A percentile compares a stretch with the other conserved stretches of the same genome.
Conservation (phyloP, 331 rosid genomes). For the Rhamnella rubrinervis region DNA sequence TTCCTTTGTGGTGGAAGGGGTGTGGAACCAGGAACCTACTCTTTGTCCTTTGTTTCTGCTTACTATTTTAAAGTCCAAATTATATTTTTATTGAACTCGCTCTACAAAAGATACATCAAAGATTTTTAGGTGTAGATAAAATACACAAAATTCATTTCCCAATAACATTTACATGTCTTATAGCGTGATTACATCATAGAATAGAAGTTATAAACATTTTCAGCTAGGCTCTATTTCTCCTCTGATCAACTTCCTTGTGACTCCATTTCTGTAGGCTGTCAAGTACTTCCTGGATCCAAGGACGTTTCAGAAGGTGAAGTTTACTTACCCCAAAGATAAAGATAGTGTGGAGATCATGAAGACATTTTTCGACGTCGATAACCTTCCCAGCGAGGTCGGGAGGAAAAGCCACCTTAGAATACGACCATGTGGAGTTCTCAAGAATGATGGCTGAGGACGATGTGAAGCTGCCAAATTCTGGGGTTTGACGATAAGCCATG, state of each 20-base stretch:
- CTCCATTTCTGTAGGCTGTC: conserved; percentile 49
- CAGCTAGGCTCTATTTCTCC: neutral
- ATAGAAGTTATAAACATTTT: neutral
- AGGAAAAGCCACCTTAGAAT: conserved; percentile 68
- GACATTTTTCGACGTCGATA: conserved; percentile 70
- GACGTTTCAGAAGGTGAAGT: conserved; percentile 78
- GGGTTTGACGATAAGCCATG: conserved; percentile 54
- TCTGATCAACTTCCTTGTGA: conserved; percentile 11
- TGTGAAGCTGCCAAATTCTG: conserved; percentile 72
- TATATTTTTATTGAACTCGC: too few relatives aligned
- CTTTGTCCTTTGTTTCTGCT: too few relatives aligned
- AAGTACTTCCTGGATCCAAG: conserved; percentile 73
- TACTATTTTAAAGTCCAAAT: too few relatives aligned
- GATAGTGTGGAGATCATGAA: conserved; percentile 84
- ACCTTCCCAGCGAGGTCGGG: conserved; percentile 89
- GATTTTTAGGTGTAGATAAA: too few relatives aligned
- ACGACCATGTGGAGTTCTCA: conserved; percentile 83
- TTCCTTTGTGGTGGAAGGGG: too few relatives aligned
- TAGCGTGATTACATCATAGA: neutral
- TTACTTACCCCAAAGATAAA: conserved; percentile 66
- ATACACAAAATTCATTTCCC: too few relatives aligned
- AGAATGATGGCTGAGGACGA: conserved; percentile 72
- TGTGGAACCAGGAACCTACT: too few relatives aligned
- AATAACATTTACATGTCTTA: too few relatives aligned
- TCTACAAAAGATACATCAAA: too few relatives aligned